Evolutionary conservation across 352 stramenopile species (phyloP).

Genomic region (Pilasporangium apinafurcum): DNA sequence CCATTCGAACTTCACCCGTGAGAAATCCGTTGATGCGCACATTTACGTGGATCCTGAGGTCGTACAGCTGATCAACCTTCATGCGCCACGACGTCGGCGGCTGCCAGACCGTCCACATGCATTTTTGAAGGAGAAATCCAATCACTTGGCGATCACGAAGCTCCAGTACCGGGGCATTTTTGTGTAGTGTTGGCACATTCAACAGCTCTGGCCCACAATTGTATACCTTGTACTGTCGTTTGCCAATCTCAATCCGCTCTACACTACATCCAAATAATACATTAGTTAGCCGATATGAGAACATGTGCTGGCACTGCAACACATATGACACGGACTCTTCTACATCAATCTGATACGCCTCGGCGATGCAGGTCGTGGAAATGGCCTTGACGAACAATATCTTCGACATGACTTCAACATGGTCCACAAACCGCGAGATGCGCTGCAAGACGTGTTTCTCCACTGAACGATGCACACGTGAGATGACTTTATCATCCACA

Average conservation of each 20-base stretch:
- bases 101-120: slow-evolving; percentile 47
- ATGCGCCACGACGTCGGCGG: slow-evolving; percentile 54
- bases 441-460: slow-evolving; percentile 42
- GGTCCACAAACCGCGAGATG: slow-evolving; percentile 28
- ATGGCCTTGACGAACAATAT: slow-evolving; percentile 58
- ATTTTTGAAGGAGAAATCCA: slow-evolving; percentile 30
- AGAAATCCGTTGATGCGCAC: slow-evolving; percentile 41
- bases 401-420: slow-evolving; percentile 54
- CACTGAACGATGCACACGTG: slow-evolving; percentile 32
- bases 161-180: slow-evolving; percentile 20
- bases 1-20: slow-evolving; percentile 39
- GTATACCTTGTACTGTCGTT: slow-evolving; percentile 47
- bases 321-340: slow-evolving; percentile 29
- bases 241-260: slow-evolving; percentile 33
- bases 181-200: slow-evolving; percentile 34
- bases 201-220: slow-evolving; percentile 42
- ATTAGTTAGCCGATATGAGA: not conserved
- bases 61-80: slow-evolving; percentile 61
- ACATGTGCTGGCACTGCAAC: too few species aligned
- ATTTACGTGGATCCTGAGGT: slow-evolving; percentile 40
- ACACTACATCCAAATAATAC: slow-evolving; percentile 20
- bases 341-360: slow-evolving; percentile 39
- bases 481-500: slow-evolving; percentile 49
- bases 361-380: slow-evolving; percentile 44
- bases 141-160: slow-evolving; percentile 20